Evolutionary conservation across 2,329 filamentous ascomycete species (phyloP), one percentile per base, ranked within the genome.

Genomic region (Cordyceps pruinosa): DNA sequence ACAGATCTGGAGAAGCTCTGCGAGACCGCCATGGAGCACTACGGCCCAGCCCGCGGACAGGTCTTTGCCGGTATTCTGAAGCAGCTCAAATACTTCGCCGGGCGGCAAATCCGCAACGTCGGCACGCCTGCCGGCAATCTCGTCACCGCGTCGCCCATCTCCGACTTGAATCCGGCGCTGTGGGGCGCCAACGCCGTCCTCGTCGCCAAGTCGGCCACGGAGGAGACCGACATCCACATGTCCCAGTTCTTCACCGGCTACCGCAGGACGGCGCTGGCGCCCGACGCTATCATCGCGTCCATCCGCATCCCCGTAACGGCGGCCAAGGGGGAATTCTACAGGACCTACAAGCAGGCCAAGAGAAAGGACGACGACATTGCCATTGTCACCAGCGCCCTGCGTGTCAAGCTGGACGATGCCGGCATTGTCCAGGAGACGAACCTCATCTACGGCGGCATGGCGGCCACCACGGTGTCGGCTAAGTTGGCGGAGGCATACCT

Each of bases 351-450:
- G 73, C 93, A 97, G 70, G 85, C 94, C 1, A 99, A 99, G 77
- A 79, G 94, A 63, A 97, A 97, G 69, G 94, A 99, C 65, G 94
- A 99, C 66, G 94, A 99, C 68, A 97, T 99, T 68, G 94, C 94
- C 2, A 97, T 99, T 65, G 94, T 97, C 25, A 97, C 95, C 49
- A 85, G 88, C 28, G 91, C 93, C 1, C 72, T 97, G 58, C 83
- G 90, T 35, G 79, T 97, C 5, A 83, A 81, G 5, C 73, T 97
- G 3, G 81, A 86, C 39, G 80, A 88, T 2, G 77, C 80, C 1
- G 83, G 93, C 42, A 69, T 83, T 2, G 89, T 97, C 6, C 79
- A 85, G 60, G 85, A 86, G 61, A 86, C 84, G 59, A 90, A 88
- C 64, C 77, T 99, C 23, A 89, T 96, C 3, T 97, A 96, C 64